Percentiles rank a stretch among this genome's conserved stretches.
Conservation (phyloP, 1,284 basidiomycete species). For the Afroboletus lepidellus region DNA sequence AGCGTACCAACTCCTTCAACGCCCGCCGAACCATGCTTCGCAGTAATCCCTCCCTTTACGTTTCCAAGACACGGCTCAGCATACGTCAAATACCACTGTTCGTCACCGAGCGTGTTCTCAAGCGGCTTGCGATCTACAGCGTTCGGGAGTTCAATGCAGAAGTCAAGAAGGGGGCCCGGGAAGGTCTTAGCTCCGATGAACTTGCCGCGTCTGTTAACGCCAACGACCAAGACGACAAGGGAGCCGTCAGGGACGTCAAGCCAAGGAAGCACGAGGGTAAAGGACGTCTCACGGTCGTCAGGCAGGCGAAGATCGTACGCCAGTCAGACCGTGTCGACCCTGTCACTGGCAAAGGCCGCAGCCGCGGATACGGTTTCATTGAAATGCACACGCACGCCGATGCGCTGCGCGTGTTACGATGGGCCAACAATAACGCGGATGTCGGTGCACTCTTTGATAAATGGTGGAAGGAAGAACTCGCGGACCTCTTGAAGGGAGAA, state of each 20-base stretch:
- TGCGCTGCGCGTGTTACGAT: slow-evolving; percentile 87
- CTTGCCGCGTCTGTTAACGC: slow-evolving; percentile 42
- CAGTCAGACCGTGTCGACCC: slow-evolving; percentile 86
- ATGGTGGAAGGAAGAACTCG: slow-evolving; percentile 85
- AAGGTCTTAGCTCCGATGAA: slow-evolving; percentile 74
- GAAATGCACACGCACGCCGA: slow-evolving; percentile 89
- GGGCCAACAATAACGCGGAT: slow-evolving; percentile 87
- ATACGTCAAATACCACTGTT: slow-evolving; percentile 91
- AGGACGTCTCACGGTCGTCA: slow-evolving; percentile 62
- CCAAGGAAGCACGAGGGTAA: slow-evolving; percentile 36
- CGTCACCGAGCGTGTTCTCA: slow-evolving; percentile 86
- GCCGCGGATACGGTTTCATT: slow-evolving; percentile 94
- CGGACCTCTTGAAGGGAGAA: slow-evolving; percentile 64
- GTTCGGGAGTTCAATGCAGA: slow-evolving; percentile 80
- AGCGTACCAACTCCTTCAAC: slow-evolving; percentile 80
- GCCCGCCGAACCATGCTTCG: slow-evolving; percentile 78
- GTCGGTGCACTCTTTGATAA: slow-evolving; percentile 63
- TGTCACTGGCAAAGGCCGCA: slow-evolving; percentile 81
- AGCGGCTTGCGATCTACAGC: slow-evolving; percentile 83
- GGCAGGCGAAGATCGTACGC: slow-evolving; percentile 90
- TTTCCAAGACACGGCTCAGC: slow-evolving; percentile 91
- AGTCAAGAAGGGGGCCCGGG: slow-evolving; percentile 63
- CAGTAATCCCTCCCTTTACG: slow-evolving; percentile 90
- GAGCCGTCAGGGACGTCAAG: slow-evolving; percentile 30
- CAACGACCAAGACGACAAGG: slow-evolving; percentile 24